Evolutionary conservation across 2,329 filamentous ascomycete genomes (phyloP).

Genomic region (Scedosporium apiospermum): DNA sequence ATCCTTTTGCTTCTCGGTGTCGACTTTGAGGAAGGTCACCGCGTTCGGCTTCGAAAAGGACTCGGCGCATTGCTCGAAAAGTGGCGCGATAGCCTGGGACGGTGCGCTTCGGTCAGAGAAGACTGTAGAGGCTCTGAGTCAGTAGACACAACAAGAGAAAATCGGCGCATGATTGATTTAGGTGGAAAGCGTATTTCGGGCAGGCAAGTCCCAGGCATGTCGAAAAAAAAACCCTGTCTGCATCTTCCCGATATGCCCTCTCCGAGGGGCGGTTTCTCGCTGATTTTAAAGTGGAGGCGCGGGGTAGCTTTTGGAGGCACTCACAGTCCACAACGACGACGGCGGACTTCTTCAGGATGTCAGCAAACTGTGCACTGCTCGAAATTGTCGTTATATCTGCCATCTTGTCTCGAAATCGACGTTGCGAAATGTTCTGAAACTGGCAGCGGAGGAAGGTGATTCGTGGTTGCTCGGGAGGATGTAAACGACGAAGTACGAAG

Average conservation of each 20-base stretch:
- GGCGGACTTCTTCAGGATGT: conserved; percentile 59
- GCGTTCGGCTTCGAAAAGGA: conserved; percentile 61
- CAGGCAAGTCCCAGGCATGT: too few relatives aligned
- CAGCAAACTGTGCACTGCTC: conserved; percentile 54
- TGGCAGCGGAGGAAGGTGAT: background rate
- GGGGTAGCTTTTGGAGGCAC: conserved; percentile 26
- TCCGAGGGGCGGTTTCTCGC: background rate
- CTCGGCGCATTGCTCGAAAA: conserved; percentile 68
- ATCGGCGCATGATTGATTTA: too few relatives aligned
- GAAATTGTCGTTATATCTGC: conserved; percentile 18
- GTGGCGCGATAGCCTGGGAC: conserved; percentile 73
- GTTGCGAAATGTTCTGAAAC: background rate
- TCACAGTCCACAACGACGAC: conserved; percentile 86
- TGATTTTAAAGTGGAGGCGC: background rate
- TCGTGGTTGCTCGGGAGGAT: background rate
- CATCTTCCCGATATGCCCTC: too few relatives aligned
- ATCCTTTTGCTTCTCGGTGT: conserved; percentile 68
- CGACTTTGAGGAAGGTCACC: conserved; percentile 80
- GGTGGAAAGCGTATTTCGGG: background rate
- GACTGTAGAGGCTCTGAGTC: conserved; percentile 42
- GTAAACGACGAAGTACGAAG: background rate
- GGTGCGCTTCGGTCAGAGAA: conserved; percentile 80
- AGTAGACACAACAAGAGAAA: background rate
- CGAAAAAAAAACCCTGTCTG: too few relatives aligned
- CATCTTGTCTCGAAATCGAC: background rate